phyloP scores from a whole-genome alignment of 177 flowering plant species.

The Vitis hybrid region DNA sequence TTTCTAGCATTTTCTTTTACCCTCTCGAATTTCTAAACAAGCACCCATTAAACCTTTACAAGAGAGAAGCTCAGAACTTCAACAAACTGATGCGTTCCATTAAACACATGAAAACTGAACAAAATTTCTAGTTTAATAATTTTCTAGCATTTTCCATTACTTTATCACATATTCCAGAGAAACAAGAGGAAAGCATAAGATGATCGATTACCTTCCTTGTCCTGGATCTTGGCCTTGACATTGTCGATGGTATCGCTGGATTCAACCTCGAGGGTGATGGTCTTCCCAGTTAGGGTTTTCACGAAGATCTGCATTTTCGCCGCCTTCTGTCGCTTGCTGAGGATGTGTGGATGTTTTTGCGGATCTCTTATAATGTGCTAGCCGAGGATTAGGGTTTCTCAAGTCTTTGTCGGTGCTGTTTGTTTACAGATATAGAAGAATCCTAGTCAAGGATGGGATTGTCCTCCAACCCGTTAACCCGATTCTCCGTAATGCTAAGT shows the following conservation, averaged over 20 bases:
- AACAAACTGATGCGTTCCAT: too few relatives aligned
- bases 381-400: background rate
- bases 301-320: conserved; percentile 58
- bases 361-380: background rate
- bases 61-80: background rate
- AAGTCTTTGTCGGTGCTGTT: background rate
- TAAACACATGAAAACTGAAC: too few relatives aligned
- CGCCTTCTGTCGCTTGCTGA: background rate
- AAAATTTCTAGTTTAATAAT: too few relatives aligned
- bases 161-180: background rate
- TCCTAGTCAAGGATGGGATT: background rate
- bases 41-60: background rate
- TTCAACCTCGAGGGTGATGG: conserved; percentile 59
- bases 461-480: background rate
- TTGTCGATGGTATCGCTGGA: conserved; percentile 44
- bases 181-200: background rate
- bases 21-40: too few relatives aligned
- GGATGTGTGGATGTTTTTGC: background rate
- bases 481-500: too few relatives aligned
- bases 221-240: conserved; percentile 55
- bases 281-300: conserved; percentile 62
- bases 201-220: conserved; percentile 36
- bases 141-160: too few relatives aligned
- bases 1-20: too few relatives aligned
- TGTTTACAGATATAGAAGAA: background rate